phyloP scores from a whole-genome alignment of 192 early-diverging fungal genomes.

The Oehlia diaphana region DNA sequence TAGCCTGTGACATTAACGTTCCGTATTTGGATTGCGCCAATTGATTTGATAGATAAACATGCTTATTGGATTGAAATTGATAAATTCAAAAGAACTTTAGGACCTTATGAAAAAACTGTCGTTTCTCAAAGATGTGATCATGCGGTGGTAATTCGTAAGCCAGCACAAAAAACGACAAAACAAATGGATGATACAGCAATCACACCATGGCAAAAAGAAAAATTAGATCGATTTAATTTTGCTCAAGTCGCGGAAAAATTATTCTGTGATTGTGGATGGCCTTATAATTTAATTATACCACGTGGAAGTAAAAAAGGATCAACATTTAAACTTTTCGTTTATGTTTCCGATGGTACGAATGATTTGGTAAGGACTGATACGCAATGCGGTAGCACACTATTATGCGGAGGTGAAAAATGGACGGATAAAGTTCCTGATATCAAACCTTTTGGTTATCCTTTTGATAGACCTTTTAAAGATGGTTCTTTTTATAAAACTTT shows the following conservation, averaged over 20 bases:
- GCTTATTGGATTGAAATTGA: slow-evolving; percentile 10
- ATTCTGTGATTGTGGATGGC: slow-evolving; percentile 17
- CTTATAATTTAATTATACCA: slow-evolving; percentile 11
- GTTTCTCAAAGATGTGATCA: background rate
- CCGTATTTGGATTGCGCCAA: slow-evolving; percentile 1
- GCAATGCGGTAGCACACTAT: background rate
- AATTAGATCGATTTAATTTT: background rate
- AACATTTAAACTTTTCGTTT: slow-evolving; percentile 11
- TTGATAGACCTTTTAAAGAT: slow-evolving; percentile 18
- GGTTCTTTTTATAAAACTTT: slow-evolving; percentile 14
- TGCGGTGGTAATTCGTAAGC: background rate
- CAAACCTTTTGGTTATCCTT: slow-evolving; percentile 12
- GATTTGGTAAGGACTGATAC: background rate
- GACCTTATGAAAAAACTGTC: slow-evolving; percentile 10
- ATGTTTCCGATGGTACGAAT: slow-evolving; percentile 8
- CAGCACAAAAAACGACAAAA: background rate
- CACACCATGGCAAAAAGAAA: background rate
- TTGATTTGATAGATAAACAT: background rate
- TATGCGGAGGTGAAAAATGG: slow-evolving; percentile 14
- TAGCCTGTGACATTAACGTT: background rate
- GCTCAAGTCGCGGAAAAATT: background rate
- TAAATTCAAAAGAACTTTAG: background rate
- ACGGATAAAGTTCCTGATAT: slow-evolving; percentile 6
- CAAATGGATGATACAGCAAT: background rate
- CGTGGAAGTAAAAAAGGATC: slow-evolving; percentile 1